Percentiles rank a stretch among this genome's conserved stretches.
These are phyloP conservation scores for Chlorella sorokiniana DNA, from an alignment of 139 green algal genomes.

Conservation along the genomic window DNA sequence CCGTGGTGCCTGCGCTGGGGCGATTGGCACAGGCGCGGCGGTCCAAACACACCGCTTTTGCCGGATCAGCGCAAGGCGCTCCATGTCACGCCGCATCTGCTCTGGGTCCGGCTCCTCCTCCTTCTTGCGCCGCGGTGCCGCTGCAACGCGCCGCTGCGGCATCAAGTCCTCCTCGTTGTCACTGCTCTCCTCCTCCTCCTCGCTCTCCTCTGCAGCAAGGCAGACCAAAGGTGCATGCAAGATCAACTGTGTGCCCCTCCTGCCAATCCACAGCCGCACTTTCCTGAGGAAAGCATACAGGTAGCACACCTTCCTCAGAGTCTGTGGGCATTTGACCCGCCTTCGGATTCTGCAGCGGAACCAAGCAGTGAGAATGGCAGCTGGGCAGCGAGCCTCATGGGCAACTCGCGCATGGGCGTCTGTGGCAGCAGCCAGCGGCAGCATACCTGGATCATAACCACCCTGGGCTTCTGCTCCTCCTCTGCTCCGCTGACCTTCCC, in stretches of 20 bases:
- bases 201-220: slow-evolving; percentile 10
- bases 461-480: slow-evolving; percentile 33
- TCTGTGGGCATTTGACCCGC: slow-evolving; percentile 25
- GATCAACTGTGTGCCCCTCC: not conserved
- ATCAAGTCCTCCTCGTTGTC: slow-evolving; percentile 25
- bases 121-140: slow-evolving; percentile 30
- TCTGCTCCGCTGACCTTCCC: slow-evolving; percentile 32
- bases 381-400: not conserved
- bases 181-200: slow-evolving; percentile 33
- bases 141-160: not conserved
- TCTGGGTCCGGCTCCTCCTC: slow-evolving; percentile 62
- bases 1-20: too few species aligned
- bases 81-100: slow-evolving; percentile 73
- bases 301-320: not conserved
- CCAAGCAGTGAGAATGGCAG: not conserved
- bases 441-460: slow-evolving; percentile 25
- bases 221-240: not conserved
- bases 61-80: slow-evolving; percentile 73
- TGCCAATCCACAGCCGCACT: not conserved
- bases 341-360: slow-evolving; percentile 9
- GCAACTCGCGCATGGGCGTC: not conserved
- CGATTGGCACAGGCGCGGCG: too few species aligned
- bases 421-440: not conserved
- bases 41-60: slow-evolving; percentile 59
- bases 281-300: not conserved